A percentile compares a stretch with the other conserved stretches of the same genome.
Evolutionary conservation across 768 basidiomycete genomes (phyloP).

Genomic region (Kwoniella bestiolae): DNA sequence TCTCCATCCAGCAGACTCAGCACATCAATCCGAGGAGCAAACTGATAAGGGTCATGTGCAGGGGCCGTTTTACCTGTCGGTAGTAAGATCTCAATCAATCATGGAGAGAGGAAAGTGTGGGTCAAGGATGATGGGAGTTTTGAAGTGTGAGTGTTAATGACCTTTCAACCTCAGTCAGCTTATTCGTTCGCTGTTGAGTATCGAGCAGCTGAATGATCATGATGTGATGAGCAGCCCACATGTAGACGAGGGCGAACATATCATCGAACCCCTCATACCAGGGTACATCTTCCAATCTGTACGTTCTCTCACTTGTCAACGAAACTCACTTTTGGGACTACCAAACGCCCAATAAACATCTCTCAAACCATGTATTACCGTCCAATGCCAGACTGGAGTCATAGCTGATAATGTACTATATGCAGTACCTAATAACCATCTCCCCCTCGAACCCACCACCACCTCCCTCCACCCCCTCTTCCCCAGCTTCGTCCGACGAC

Average conservation of each 20-base stretch:
- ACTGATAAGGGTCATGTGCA: too few relatives aligned
- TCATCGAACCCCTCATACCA: constrained; percentile 37
- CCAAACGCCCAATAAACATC: too few relatives aligned
- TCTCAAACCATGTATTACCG: too few relatives aligned
- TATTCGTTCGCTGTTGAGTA: too few relatives aligned
- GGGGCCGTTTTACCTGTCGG: constrained; percentile 14
- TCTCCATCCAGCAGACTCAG: too few relatives aligned
- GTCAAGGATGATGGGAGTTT: constrained; percentile 50
- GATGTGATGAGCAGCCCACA: constrained; percentile 16
- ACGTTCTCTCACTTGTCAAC: constrained; percentile 5
- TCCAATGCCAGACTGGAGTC: too few relatives aligned
- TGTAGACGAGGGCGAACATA: constrained; percentile 40
- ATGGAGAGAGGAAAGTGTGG: constrained; percentile 35
- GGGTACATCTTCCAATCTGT: constrained; percentile 42
- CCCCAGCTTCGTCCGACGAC: constrained; percentile 5
- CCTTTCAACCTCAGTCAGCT: not conserved
- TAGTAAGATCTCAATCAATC: constrained; percentile 36
- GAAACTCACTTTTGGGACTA: too few relatives aligned
- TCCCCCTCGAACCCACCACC: not conserved
- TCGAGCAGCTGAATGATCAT: not conserved
- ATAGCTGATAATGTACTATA: too few relatives aligned
- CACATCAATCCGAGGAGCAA: too few relatives aligned
- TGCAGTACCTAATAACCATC: constrained; percentile 12
- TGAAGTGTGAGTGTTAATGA: constrained; percentile 34
- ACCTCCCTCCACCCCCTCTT: not conserved